These are phyloP conservation scores for Mucor circinelloides DNA, from an alignment of 371 early-diverging fungal genomes.

Conservation along the genomic window DNA sequence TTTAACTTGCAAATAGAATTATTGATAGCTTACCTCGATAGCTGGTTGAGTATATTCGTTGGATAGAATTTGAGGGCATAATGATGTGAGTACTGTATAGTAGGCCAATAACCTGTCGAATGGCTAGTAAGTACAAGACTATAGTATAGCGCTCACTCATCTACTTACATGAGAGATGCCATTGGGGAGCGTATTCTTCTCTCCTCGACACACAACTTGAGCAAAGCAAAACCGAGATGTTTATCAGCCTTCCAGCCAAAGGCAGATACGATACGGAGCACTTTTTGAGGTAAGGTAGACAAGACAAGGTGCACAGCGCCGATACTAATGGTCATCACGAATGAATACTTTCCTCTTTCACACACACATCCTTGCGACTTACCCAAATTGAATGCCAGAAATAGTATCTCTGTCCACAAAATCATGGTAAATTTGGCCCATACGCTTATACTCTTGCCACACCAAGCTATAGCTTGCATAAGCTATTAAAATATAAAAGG, in stretches of 20 bases:
- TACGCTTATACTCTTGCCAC: slow-evolving; percentile 58
- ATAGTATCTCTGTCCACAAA: slow-evolving; percentile 54
- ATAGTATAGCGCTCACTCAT: background rate
- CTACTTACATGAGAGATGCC: slow-evolving; percentile 62
- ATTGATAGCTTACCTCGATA: slow-evolving; percentile 44
- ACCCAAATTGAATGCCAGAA: slow-evolving; percentile 59
- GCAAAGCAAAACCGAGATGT: slow-evolving; percentile 62
- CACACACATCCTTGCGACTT: background rate
- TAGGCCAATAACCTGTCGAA: slow-evolving; percentile 46
- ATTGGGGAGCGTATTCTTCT: slow-evolving; percentile 64
- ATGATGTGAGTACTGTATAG: slow-evolving; percentile 45
- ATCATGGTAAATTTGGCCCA: slow-evolving; percentile 51
- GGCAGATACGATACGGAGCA: slow-evolving; percentile 61
- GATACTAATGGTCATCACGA: slow-evolving; percentile 36
- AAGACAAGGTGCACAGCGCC: slow-evolving; percentile 67
- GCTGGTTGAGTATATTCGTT: slow-evolving; percentile 55
- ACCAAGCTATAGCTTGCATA: slow-evolving; percentile 55
- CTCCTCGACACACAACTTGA: slow-evolving; percentile 56
- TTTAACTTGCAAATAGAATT: background rate
- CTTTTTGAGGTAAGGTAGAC: slow-evolving; percentile 62
- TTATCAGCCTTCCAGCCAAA: slow-evolving; percentile 69
- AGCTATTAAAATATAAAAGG: slow-evolving; percentile 27
- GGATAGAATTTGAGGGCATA: slow-evolving; percentile 48
- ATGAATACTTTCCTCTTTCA: background rate
- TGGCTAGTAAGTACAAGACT: background rate